A percentile compares a stretch with the other conserved stretches of the same genome.
phyloP scores from a whole-genome alignment of 1,139 yeast species.

The Kurtzmaniella quercitrusa region DNA sequence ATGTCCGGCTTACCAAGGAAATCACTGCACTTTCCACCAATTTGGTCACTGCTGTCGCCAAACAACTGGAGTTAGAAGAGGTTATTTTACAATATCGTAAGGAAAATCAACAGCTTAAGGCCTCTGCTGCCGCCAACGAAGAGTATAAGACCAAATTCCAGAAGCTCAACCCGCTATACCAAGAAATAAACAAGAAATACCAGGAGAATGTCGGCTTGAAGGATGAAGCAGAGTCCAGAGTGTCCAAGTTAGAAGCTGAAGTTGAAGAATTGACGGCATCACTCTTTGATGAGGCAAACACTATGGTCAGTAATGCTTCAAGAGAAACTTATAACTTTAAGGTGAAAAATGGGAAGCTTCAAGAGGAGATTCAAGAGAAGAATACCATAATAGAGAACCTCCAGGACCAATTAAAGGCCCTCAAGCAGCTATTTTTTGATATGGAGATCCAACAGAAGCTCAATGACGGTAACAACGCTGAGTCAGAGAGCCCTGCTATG shows the following conservation, averaged over 20 bases:
- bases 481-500: constrained; percentile 3
- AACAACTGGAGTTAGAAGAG: constrained; percentile 52
- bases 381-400: constrained; percentile 63
- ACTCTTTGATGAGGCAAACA: constrained; percentile 74
- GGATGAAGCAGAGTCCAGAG: constrained; percentile 54
- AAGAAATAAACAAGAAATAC: constrained; percentile 30
- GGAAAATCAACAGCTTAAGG: constrained; percentile 24
- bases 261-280: constrained; percentile 76
- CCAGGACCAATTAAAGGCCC: constrained; percentile 64
- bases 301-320: constrained; percentile 72
- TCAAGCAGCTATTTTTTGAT: constrained; percentile 50
- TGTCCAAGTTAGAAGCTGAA: constrained; percentile 56
- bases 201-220: constrained; percentile 31
- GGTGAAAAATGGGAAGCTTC: constrained; percentile 51
- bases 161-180: constrained; percentile 23
- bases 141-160: constrained; percentile 25
- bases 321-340: constrained; percentile 52
- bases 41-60: constrained; percentile 57
- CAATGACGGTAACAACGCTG: constrained; percentile 6
- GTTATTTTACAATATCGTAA: constrained; percentile 29
- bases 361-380: constrained; percentile 67
- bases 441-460: constrained; percentile 30
- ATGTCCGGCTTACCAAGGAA: constrained; percentile 47
- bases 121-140: constrained; percentile 14
- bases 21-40: constrained; percentile 56